Percentiles rank a stretch among this genome's conserved stretches.
Evolutionary conservation across 2,329 filamentous ascomycete genomes (phyloP).

Genomic region (Penicillium sp.): DNA sequence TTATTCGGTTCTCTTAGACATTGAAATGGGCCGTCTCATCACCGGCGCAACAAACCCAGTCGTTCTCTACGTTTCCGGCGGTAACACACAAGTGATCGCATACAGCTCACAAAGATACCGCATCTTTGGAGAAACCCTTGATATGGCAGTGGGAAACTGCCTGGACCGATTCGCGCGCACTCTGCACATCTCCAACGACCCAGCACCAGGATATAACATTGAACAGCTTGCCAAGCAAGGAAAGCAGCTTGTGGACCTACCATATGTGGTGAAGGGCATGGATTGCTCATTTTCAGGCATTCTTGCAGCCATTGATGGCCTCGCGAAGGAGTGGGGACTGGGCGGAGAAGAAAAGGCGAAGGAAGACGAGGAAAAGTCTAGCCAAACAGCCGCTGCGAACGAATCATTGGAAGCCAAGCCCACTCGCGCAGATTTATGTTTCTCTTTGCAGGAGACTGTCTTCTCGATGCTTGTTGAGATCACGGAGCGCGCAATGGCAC

Average conservation of each 20-base stretch:
- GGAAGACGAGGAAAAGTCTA: slow-evolving; percentile 45
- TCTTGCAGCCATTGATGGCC: slow-evolving; percentile 75
- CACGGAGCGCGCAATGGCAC: slow-evolving; percentile 96
- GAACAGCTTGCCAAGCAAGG: slow-evolving; percentile 84
- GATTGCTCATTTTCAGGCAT: slow-evolving; percentile 96
- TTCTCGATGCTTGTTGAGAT: slow-evolving; percentile 98
- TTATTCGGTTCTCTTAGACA: slow-evolving; percentile 55
- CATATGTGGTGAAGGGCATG: slow-evolving; percentile 98
- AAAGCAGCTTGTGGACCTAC: slow-evolving; percentile 75
- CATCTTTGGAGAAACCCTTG: slow-evolving; percentile 96
- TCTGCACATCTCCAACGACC: slow-evolving; percentile 89
- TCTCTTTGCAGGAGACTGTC: slow-evolving; percentile 91
- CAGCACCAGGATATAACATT: slow-evolving; percentile 96
- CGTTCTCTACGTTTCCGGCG: slow-evolving; percentile 91
- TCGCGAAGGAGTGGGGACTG: slow-evolving; percentile 61
- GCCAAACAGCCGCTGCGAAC: slow-evolving; percentile 25
- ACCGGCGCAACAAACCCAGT: slow-evolving; percentile 90
- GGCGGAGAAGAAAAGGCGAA: slow-evolving; percentile 49
- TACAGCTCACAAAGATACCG: slow-evolving; percentile 93
- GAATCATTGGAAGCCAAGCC: slow-evolving; percentile 46
- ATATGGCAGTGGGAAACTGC: slow-evolving; percentile 97
- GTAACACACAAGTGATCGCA: slow-evolving; percentile 97
- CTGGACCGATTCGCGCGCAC: slow-evolving; percentile 94
- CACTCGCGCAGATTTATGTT: slow-evolving; percentile 85
- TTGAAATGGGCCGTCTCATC: slow-evolving; percentile 95